Evolutionary conservation across 1,284 basidiomycete genomes (phyloP).

Genomic region (Apiotrichum veenhuisii): DNA sequence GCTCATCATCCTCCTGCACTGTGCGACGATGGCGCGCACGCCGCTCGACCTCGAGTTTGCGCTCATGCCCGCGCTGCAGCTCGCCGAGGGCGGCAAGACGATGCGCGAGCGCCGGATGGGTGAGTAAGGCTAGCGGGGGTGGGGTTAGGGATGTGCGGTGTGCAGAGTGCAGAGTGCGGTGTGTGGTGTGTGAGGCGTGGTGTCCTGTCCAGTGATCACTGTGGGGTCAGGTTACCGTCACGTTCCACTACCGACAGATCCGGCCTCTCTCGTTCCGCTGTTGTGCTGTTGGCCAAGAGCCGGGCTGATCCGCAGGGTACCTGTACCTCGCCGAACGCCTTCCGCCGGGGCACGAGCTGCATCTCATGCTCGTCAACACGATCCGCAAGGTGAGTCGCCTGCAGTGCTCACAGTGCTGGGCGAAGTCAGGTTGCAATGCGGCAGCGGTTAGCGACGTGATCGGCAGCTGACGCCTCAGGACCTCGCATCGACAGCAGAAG

Average conservation of each 20-base stretch:
- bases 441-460: no score
- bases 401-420: background rate
- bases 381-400: constrained; percentile 38
- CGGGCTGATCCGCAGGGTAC: constrained; percentile 32
- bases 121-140: no score
- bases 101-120: constrained; percentile 34
- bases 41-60: constrained; percentile 29
- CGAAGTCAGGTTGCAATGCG: no score
- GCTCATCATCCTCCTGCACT: constrained; percentile 39
- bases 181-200: no score
- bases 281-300: no score
- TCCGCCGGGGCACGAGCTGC: constrained; percentile 36
- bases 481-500: constrained; percentile 25
- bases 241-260: no score
- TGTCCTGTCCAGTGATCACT: no score
- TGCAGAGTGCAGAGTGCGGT: no score
- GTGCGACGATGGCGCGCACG: constrained; percentile 17
- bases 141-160: no score
- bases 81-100: constrained; percentile 37
- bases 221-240: no score
- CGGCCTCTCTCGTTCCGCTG: no score
- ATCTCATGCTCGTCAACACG: constrained; percentile 46
- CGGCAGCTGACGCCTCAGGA: constrained; percentile 31
- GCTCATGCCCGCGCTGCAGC: constrained; percentile 39
- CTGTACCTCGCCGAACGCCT: constrained; percentile 38